Conservation (phyloP, 495 filamentous ascomycete species). For the Amniculicola lignicola region DNA sequence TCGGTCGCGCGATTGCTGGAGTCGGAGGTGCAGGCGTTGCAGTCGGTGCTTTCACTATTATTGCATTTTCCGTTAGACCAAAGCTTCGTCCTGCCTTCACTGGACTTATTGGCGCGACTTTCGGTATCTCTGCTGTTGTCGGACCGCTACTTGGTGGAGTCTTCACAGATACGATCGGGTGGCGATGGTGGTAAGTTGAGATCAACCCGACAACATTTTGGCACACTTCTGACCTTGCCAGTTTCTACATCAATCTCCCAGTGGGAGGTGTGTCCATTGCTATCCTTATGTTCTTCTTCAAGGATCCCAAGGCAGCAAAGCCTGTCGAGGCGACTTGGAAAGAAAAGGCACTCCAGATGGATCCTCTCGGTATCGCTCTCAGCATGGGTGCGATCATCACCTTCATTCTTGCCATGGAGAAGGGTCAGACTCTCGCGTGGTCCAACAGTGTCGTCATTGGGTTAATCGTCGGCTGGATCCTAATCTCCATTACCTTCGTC, state of each 20-base stretch:
- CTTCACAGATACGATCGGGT: conserved; percentile 50
- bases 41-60: conserved; percentile 75
- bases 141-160: conserved; percentile 41
- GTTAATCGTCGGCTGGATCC: conserved; percentile 26
- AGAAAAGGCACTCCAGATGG: conserved; percentile 21
- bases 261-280: conserved; percentile 45
- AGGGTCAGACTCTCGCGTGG: conserved; percentile 15
- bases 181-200: conserved; percentile 52
- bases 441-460: conserved; percentile 11
- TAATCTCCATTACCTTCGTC: conserved; percentile 16
- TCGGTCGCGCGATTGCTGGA: conserved; percentile 81
- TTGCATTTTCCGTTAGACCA: conserved; percentile 72
- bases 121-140: conserved; percentile 62
- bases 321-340: conserved; percentile 23
- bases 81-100: conserved; percentile 67
- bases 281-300: conserved; percentile 46
- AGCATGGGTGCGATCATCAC: conserved; percentile 8
- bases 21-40: conserved; percentile 79
- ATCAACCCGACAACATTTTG: background rate
- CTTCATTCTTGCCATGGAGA: conserved; percentile 20
- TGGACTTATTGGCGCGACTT: conserved; percentile 71
- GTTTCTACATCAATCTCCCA: conserved; percentile 55
- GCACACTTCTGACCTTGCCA: background rate
- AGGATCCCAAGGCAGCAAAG: conserved; percentile 35
- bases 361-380: conserved; percentile 19